phyloP scores from a whole-genome alignment of 1,139 yeast species.

The Taphrina communis region DNA sequence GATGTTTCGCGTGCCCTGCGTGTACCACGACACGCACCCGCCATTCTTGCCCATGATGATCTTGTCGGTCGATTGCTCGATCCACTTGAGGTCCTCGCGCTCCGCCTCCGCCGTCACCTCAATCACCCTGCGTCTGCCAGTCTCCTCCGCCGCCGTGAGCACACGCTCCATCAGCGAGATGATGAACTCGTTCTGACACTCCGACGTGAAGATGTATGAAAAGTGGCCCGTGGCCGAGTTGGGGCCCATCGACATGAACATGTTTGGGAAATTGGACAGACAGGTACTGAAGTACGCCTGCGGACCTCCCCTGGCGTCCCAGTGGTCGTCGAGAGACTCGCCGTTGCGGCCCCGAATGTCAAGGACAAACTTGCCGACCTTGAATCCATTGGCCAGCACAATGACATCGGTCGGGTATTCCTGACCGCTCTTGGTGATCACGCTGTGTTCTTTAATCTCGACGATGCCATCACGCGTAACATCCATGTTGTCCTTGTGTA shows the following conservation, averaged over 20 bases:
- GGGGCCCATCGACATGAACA: slow-evolving; percentile 40
- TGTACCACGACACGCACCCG: slow-evolving; percentile 38
- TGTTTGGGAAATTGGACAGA: slow-evolving; percentile 37
- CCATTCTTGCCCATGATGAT: slow-evolving; percentile 39
- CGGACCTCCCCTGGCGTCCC: slow-evolving; percentile 30
- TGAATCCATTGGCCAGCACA: slow-evolving; percentile 49
- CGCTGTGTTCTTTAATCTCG: slow-evolving; percentile 47
- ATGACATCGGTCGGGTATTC: slow-evolving; percentile 49
- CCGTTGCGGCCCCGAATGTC: slow-evolving; percentile 38
- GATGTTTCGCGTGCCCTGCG: slow-evolving; percentile 21
- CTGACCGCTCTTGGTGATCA: slow-evolving; percentile 47
- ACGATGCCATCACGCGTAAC: slow-evolving; percentile 48
- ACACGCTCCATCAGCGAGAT: slow-evolving; percentile 23
- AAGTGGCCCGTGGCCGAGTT: slow-evolving; percentile 41
- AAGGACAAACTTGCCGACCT: slow-evolving; percentile 33
- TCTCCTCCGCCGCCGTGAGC: slow-evolving; percentile 12
- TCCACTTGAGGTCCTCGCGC: slow-evolving; percentile 30
- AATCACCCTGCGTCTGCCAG: slow-evolving; percentile 24
- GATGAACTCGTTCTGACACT: slow-evolving; percentile 34
- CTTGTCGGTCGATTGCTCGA: slow-evolving; percentile 27
- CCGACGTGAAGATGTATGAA: slow-evolving; percentile 36
- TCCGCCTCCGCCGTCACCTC: slow-evolving; percentile 37
- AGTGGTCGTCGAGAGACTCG: slow-evolving; percentile 21
- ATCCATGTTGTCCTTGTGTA: slow-evolving; percentile 48
- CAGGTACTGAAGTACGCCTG: slow-evolving; percentile 36